A percentile compares a stretch with the other conserved stretches of the same genome.
Conservation (phyloP, 345 rosid genomes). For the Brassica juncea region DNA sequence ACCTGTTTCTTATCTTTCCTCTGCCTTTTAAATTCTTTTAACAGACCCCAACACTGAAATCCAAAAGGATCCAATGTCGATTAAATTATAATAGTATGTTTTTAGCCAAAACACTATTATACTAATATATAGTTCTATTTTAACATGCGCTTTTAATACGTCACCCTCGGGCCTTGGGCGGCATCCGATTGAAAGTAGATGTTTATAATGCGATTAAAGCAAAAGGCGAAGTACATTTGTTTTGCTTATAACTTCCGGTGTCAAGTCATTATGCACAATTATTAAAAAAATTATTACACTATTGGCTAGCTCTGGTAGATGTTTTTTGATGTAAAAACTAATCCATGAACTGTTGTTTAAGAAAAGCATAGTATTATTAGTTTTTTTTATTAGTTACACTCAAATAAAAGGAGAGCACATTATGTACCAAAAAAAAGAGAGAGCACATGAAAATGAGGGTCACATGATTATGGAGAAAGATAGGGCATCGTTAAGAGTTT, state of each 20-base stretch:
- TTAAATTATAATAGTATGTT: neutral
- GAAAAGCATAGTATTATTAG: neutral
- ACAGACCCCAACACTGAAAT: slow-evolving; percentile 28
- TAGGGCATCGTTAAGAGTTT: slow-evolving; percentile 27
- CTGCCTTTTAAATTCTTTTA: slow-evolving; percentile 27
- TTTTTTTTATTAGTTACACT: neutral
- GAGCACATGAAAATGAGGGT: slow-evolving; percentile 33
- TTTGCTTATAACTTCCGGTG: neutral
- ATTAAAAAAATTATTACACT: neutral
- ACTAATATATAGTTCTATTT: neutral
- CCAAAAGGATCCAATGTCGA: slow-evolving; percentile 44
- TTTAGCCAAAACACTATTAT: neutral
- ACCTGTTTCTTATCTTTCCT: neutral
- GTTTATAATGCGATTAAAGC: neutral
- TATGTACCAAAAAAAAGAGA: too few relatives aligned
- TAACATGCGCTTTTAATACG: neutral
- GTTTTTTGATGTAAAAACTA: neutral
- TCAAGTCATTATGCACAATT: neutral
- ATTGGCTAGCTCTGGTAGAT: neutral
- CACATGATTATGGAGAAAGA: slow-evolving; percentile 38
- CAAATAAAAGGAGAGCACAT: neutral
- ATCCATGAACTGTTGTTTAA: too few relatives aligned
- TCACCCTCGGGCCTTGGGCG: neutral
- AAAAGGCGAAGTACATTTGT: neutral
- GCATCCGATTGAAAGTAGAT: neutral